Evolutionary conservation across 257 asterid genomes (phyloP).

Genomic region (Ligustrum vulgare): DNA sequence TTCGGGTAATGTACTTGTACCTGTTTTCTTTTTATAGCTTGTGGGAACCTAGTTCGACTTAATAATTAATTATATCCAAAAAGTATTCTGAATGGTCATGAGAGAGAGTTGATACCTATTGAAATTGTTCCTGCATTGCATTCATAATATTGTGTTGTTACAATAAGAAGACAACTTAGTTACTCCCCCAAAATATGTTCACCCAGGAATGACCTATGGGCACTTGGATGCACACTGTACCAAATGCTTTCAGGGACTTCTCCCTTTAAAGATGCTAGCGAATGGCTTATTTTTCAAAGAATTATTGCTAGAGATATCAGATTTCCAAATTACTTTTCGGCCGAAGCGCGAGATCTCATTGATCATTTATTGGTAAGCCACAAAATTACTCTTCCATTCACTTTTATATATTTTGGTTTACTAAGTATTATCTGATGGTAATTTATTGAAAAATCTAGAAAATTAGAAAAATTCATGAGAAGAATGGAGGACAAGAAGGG

Average conservation of each 20-base stretch:
- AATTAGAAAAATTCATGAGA: not conserved
- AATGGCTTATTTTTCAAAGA: conserved; percentile 97
- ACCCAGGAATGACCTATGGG: conserved; percentile 98
- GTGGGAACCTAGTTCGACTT: not conserved
- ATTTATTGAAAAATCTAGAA: not conserved
- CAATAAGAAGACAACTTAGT: conserved; percentile 9
- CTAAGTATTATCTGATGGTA: not conserved
- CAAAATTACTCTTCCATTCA: not conserved
- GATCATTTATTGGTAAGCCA: conserved; percentile 79
- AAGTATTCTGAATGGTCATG: not conserved
- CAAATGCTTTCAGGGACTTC: conserved; percentile 99
- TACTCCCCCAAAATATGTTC: conserved; percentile 13
- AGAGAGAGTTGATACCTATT: not conserved
- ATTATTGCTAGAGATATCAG: conserved; percentile 91
- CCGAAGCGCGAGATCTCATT: conserved; percentile 86
- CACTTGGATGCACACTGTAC: conserved; percentile 96
- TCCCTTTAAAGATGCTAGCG: conserved; percentile 96
- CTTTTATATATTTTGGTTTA: not conserved
- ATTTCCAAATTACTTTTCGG: conserved; percentile 83
- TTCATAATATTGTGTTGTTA: not conserved
- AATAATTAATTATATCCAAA: not conserved
- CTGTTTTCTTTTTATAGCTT: not conserved
- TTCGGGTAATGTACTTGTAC: conserved; percentile 48
- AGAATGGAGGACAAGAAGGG: not conserved
- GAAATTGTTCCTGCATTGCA: not conserved